phyloP scores from a whole-genome alignment of 768 basidiomycete species.

The Tremella fuciformis region DNA sequence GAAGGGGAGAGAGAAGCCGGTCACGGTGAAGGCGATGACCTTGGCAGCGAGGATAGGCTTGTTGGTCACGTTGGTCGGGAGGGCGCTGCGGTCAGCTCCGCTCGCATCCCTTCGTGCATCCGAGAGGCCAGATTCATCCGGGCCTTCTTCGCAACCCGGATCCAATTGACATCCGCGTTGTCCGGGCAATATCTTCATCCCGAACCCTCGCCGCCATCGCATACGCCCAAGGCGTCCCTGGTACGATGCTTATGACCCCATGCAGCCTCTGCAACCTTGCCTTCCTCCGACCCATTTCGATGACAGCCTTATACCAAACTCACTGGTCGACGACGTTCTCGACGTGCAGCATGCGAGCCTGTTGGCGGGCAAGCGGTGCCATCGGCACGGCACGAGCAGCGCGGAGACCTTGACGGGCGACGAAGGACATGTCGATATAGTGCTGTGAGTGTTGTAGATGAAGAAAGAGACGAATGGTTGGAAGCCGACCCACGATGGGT shows the following conservation, averaged over 20 bases:
- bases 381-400: constrained; percentile 26
- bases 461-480: background rate
- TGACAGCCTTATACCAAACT: constrained; percentile 16
- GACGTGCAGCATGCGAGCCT: constrained; percentile 41
- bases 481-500: background rate
- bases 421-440: constrained; percentile 40
- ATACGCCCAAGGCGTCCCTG: too few relatives aligned
- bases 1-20: constrained; percentile 48
- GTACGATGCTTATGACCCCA: too few relatives aligned
- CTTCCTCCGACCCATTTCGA: too few relatives aligned
- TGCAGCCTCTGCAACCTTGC: too few relatives aligned
- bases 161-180: too few relatives aligned
- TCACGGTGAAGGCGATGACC: constrained; percentile 28
- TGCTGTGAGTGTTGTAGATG: too few relatives aligned
- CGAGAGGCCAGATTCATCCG: too few relatives aligned
- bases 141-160: too few relatives aligned
- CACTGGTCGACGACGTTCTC: constrained; percentile 51
- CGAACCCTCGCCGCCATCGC: too few relatives aligned
- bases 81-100: constrained; percentile 24
- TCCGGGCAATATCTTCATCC: too few relatives aligned
- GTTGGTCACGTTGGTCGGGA: constrained; percentile 45
- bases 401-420: constrained; percentile 36
- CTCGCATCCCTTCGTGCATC: too few relatives aligned
- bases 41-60: constrained; percentile 41
- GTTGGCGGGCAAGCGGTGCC: constrained; percentile 17